Percentiles rank a stretch among this genome's conserved stretches.
phyloP scores from a whole-genome alignment of 805 yeast species.

The Suhomyces tanzawaensis region DNA sequence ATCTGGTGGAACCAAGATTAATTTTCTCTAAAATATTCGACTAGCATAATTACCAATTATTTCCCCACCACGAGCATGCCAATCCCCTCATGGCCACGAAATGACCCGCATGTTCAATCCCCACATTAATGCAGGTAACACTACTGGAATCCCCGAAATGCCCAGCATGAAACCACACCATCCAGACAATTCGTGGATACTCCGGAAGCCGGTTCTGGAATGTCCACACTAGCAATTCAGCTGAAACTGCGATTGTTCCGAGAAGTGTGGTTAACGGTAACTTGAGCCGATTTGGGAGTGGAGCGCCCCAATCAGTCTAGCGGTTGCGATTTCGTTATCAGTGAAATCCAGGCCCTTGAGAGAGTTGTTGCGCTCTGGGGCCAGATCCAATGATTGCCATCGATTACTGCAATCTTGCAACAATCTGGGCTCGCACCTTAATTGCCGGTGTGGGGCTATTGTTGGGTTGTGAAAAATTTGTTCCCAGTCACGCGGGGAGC shows the following conservation, averaged over 20 bases:
- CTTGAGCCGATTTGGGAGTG: not conserved
- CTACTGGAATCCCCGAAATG: no score
- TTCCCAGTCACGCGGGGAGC: not conserved
- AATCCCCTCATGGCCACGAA: not conserved
- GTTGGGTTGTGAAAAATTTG: not conserved
- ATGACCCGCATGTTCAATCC: not conserved
- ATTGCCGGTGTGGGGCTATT: conserved; percentile 1
- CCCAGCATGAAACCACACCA: no score
- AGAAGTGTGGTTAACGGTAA: not conserved
- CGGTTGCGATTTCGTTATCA: no score
- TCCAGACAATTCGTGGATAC: no score
- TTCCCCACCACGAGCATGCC: not conserved
- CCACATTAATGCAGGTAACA: no score
- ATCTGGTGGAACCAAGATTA: no score
- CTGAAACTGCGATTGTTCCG: not conserved
- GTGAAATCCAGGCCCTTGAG: no score
- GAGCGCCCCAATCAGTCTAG: no score
- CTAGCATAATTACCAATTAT: no score
- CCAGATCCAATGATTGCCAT: not conserved
- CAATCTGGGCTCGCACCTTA: not conserved
- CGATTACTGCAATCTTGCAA: not conserved
- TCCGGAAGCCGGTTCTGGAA: no score
- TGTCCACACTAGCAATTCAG: conserved; percentile 1
- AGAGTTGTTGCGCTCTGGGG: not conserved
- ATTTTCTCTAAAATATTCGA: no score